Evolutionary conservation across 2,329 filamentous ascomycete genomes (phyloP).

Genomic region (Daldinia sp.): DNA sequence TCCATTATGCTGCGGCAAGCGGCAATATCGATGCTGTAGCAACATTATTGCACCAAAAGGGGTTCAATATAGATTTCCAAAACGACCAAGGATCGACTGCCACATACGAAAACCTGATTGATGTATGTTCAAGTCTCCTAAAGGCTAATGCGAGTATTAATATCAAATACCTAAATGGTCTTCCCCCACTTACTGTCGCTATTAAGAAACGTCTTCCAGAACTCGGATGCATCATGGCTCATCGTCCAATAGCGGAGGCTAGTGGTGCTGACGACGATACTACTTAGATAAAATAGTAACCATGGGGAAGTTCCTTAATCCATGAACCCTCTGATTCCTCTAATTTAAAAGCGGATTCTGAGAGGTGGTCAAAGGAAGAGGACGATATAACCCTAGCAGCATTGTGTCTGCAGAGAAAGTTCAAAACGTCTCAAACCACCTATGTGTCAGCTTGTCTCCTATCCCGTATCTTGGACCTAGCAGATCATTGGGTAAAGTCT

Average conservation of each 20-base stretch:
- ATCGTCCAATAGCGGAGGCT: neutral
- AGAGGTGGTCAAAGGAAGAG: conserved; percentile 25
- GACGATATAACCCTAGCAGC: conserved; percentile 18
- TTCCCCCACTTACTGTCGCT: conserved; percentile 8
- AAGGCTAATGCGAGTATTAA: conserved; percentile 21
- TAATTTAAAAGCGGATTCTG: neutral
- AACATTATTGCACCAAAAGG: conserved; percentile 6
- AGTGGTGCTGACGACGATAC: conserved; percentile 7
- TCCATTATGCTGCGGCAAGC: conserved; percentile 27
- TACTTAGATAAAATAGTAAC: conserved; percentile 22
- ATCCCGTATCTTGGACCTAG: conserved; percentile 20
- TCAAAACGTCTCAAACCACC: neutral
- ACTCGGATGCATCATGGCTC: conserved; percentile 5
- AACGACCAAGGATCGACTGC: conserved; percentile 21
- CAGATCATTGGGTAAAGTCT: conserved; percentile 26
- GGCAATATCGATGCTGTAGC: conserved; percentile 22
- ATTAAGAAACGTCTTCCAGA: conserved; percentile 18
- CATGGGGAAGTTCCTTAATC: conserved; percentile 18
- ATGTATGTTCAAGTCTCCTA: conserved; percentile 16
- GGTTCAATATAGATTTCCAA: conserved; percentile 11
- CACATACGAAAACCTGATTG: conserved; percentile 4
- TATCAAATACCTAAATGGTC: neutral
- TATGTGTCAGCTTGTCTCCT: conserved; percentile 1
- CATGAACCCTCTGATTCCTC: neutral
- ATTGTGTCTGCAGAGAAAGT: conserved; percentile 21